phyloP scores from a whole-genome alignment of 148 eudicot species.

The Rhododendron ovatum region DNA sequence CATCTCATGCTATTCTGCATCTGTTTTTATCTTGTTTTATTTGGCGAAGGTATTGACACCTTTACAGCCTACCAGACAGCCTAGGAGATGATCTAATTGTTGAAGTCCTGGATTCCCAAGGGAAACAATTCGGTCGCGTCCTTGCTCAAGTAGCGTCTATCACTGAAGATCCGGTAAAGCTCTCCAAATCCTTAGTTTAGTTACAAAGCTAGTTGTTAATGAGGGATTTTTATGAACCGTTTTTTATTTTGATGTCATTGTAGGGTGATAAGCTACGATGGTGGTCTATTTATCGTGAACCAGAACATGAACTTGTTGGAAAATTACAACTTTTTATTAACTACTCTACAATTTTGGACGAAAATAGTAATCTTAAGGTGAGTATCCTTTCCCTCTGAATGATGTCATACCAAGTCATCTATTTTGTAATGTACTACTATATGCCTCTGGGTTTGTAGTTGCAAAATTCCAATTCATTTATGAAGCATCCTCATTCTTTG shows the following conservation, averaged over 20 bases:
- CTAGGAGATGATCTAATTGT: conserved; percentile 83
- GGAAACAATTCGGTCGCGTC: conserved; percentile 71
- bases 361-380: conserved; percentile 67
- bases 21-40: neutral
- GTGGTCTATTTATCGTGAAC: conserved; percentile 90
- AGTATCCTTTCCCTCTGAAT: neutral
- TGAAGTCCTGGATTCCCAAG: conserved; percentile 84
- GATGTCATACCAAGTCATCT: neutral
- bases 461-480: neutral
- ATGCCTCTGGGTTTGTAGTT: neutral
- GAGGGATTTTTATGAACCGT: neutral
- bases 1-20: conserved; percentile 8
- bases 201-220: neutral
- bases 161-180: conserved; percentile 70
- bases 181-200: conserved; percentile 4
- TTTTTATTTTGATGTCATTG: conserved; percentile 20
- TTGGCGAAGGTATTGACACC: conserved; percentile 19
- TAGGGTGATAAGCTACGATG: conserved; percentile 96
- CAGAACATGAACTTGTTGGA: conserved; percentile 94
- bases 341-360: conserved; percentile 72
- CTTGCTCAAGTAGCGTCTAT: conserved; percentile 83
- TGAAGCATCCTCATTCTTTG: neutral
- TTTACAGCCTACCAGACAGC: conserved; percentile 91
- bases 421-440: neutral
- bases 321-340: conserved; percentile 71